Percentiles rank a stretch among this genome's conserved stretches.
Conservation (phyloP, 2,329 filamentous ascomycete species). For the Ophioceras dolichostomum region DNA sequence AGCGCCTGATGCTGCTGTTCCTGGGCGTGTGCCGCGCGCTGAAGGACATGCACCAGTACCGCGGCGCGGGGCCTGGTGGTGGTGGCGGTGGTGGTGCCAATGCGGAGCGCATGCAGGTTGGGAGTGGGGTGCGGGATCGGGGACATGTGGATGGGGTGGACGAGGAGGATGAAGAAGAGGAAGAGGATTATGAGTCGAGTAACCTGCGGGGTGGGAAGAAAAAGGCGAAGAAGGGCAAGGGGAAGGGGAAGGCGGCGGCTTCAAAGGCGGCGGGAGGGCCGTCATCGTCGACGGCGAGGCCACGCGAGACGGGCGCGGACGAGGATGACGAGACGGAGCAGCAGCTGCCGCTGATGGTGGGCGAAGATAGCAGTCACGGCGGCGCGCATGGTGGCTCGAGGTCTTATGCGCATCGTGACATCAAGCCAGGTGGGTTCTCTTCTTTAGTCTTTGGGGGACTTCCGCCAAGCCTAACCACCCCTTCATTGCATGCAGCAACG, state of each 20-base stretch:
- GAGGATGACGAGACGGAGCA: conserved; percentile 63
- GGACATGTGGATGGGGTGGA: conserved; percentile 26
- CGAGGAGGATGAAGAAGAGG: too few relatives aligned
- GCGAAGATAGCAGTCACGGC: conserved; percentile 60
- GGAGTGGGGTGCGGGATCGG: conserved; percentile 18
- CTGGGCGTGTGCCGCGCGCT: conserved; percentile 83
- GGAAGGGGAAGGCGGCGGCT: conserved; percentile 18
- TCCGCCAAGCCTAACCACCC: too few relatives aligned
- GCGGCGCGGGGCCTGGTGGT: conserved; percentile 25
- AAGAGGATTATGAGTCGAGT: too few relatives aligned
- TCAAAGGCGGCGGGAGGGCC: conserved; percentile 18
- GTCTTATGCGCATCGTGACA: conserved; percentile 85
- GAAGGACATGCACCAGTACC: conserved; percentile 84
- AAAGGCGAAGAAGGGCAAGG: conserved; percentile 2
- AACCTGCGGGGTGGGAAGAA: conserved; percentile 19
- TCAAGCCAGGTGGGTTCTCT: conserved; percentile 68
- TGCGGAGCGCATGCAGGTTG: conserved; percentile 41
- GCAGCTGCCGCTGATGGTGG: conserved; percentile 72
- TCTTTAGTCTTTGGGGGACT: too few relatives aligned
- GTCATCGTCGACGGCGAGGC: conserved; percentile 13
- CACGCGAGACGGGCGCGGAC: conserved; percentile 29
- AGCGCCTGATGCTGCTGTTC: conserved; percentile 78
- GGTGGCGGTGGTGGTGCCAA: conserved; percentile 13
- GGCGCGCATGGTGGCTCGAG: conserved; percentile 15
- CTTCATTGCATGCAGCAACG: too few relatives aligned